Conservation (phyloP, 2,329 filamentous ascomycete genomes). For the Diaporthe capsici region DNA sequence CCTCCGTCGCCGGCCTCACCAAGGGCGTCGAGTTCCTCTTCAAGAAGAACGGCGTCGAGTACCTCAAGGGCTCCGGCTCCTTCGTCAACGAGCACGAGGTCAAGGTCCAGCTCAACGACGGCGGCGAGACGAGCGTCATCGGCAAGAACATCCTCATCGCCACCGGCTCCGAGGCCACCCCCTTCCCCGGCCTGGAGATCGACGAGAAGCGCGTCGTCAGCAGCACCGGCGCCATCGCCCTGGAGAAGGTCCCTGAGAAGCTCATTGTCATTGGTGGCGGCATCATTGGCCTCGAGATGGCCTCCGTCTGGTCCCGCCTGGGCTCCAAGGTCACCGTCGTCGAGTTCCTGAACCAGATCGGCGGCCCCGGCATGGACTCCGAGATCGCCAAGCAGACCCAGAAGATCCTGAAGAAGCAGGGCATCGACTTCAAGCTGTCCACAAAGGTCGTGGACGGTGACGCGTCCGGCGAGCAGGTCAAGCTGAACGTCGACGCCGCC, state of each 20-base stretch:
- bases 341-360: conserved; percentile 96
- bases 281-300: conserved; percentile 99
- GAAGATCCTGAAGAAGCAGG: conserved; percentile 96
- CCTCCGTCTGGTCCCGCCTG: conserved; percentile 94
- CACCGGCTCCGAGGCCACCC: conserved; percentile 94
- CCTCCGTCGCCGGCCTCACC: conserved; percentile 87
- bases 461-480: conserved; percentile 80
- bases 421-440: conserved; percentile 97
- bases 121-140: conserved; percentile 87
- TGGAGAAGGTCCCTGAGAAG: conserved; percentile 93
- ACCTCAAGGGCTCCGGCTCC: conserved; percentile 92
- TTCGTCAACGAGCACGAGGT: conserved; percentile 93
- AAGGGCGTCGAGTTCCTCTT: conserved; percentile 98
- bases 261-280: conserved; percentile 98
- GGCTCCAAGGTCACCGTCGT: conserved; percentile 97
- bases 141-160: conserved; percentile 99
- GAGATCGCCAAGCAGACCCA: conserved; percentile 93
- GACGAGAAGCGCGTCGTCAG: conserved; percentile 98
- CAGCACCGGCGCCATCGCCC: conserved; percentile 92
- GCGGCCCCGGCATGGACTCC: conserved; percentile 95
- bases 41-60: conserved; percentile 99
- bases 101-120: conserved; percentile 90
- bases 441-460: conserved; percentile 95
- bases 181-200: conserved; percentile 94
- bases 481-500: conserved; percentile 88